Evolutionary conservation across 2,329 filamentous ascomycete genomes (phyloP).

Genomic region (Pseudocercospora eumusae): DNA sequence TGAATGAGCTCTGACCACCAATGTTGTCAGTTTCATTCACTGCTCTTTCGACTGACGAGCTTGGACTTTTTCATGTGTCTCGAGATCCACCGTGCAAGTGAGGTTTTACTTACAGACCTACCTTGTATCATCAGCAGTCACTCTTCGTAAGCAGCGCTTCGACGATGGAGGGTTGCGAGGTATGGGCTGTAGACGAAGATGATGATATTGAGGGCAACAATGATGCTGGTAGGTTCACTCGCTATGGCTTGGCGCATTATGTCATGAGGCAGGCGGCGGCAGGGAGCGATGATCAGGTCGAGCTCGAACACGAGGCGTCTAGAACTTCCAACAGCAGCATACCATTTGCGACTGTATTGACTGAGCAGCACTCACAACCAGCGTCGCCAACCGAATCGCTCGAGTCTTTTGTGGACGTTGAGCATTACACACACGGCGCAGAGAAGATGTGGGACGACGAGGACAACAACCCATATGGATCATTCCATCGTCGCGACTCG

Average conservation of each 20-base stretch:
- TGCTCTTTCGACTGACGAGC: neutral
- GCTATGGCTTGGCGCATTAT: constrained; percentile 13
- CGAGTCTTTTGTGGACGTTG: neutral
- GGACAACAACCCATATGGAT: constrained; percentile 96
- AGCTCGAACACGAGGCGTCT: constrained; percentile 12
- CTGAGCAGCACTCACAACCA: neutral
- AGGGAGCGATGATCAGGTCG: constrained; percentile 11
- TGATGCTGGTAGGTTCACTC: constrained; percentile 11
- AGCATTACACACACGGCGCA: constrained; percentile 4
- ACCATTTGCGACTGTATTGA: neutral
- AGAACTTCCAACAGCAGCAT: neutral
- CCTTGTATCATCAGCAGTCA: neutral
- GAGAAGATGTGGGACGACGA: constrained; percentile 97
- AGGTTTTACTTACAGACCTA: constrained; percentile 2
- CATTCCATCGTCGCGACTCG: constrained; percentile 85
- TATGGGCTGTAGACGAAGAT: neutral
- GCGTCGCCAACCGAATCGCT: neutral
- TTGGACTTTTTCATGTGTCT: neutral
- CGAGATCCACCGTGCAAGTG: neutral
- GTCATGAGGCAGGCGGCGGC: constrained; percentile 17
- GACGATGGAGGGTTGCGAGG: constrained; percentile 17
- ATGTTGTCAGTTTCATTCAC: constrained; percentile 12
- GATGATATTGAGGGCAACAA: neutral
- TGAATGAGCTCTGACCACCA: neutral
- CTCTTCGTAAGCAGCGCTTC: no score